Evolutionary conservation across 768 basidiomycete genomes (phyloP).

Genomic region (Lenzites betulinus): DNA sequence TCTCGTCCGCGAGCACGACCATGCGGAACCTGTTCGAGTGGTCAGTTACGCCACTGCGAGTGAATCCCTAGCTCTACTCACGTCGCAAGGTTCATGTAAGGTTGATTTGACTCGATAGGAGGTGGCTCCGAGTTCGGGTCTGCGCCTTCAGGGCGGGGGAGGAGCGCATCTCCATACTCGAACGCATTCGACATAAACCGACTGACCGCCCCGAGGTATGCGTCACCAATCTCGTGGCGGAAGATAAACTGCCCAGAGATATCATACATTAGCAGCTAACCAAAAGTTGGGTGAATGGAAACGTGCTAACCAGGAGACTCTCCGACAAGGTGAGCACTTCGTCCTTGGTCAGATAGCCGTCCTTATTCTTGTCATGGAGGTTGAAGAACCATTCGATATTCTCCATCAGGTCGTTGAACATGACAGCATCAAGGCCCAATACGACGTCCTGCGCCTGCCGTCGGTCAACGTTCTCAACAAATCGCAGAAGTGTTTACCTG

Average conservation of each 20-base stretch:
- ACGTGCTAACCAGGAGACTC: conserved; percentile 73
- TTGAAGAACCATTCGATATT: conserved; percentile 99
- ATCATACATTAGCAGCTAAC: neutral
- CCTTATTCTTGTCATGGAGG: conserved; percentile 93
- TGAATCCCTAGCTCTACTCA: conserved; percentile 37
- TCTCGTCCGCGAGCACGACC: conserved; percentile 96
- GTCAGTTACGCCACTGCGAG: neutral
- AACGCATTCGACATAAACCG: conserved; percentile 98
- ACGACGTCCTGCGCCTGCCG: conserved; percentile 71
- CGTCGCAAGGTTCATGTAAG: conserved; percentile 92
- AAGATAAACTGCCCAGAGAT: conserved; percentile 80
- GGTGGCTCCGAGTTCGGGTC: conserved; percentile 39
- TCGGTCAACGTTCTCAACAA: neutral
- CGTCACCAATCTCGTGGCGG: conserved; percentile 94
- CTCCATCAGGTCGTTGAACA: conserved; percentile 97
- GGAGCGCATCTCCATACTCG: conserved; percentile 95
- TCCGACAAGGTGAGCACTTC: conserved; percentile 96
- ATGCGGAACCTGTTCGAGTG: conserved; percentile 80
- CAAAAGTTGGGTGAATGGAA: neutral
- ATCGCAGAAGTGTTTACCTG: conserved; percentile 55
- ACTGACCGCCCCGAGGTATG: conserved; percentile 93
- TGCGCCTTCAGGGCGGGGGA: conserved; percentile 52
- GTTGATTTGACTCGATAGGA: conserved; percentile 71
- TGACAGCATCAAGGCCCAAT: conserved; percentile 83
- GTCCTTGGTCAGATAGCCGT: conserved; percentile 93